These are phyloP conservation scores for Coemansia furcata DNA, from an alignment of 192 early-diverging fungal genomes.

Conservation along the genomic window DNA sequence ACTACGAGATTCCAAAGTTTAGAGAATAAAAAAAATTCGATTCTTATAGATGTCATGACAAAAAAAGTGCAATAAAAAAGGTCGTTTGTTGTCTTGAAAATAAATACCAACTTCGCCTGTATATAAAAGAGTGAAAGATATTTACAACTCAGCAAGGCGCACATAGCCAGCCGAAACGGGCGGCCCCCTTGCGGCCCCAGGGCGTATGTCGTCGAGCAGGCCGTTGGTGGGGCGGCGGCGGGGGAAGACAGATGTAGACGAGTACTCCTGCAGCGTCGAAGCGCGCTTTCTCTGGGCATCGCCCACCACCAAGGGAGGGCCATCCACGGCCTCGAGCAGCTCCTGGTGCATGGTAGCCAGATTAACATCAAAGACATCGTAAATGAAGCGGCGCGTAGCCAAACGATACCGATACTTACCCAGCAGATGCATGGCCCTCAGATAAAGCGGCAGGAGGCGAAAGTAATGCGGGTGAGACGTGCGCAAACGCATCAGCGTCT, in stretches of 20 bases:
- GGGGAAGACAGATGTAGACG: neutral
- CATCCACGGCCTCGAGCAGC: neutral
- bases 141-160: neutral
- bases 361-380: conserved; percentile 52
- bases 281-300: conserved; percentile 46
- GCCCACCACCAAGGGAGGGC: no score
- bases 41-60: no score
- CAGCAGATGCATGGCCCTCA: conserved; percentile 34
- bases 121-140: neutral
- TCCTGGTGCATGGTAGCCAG: conserved; percentile 36
- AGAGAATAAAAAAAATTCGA: no score
- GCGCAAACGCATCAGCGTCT: conserved; percentile 45
- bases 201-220: conserved; percentile 29
- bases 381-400: conserved; percentile 42
- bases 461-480: conserved; percentile 55
- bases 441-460: conserved; percentile 37
- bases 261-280: conserved; percentile 44
- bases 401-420: conserved; percentile 52
- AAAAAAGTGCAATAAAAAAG: no score
- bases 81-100: neutral
- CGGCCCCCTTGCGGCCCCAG: neutral
- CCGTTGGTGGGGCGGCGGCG: conserved; percentile 30
- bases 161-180: neutral
- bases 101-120: neutral
- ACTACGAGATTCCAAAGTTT: neutral